Base-by-base conservation (phyloP, 2,329 filamentous ascomycete species). In the Ophiostoma tasmaniense region DNA sequence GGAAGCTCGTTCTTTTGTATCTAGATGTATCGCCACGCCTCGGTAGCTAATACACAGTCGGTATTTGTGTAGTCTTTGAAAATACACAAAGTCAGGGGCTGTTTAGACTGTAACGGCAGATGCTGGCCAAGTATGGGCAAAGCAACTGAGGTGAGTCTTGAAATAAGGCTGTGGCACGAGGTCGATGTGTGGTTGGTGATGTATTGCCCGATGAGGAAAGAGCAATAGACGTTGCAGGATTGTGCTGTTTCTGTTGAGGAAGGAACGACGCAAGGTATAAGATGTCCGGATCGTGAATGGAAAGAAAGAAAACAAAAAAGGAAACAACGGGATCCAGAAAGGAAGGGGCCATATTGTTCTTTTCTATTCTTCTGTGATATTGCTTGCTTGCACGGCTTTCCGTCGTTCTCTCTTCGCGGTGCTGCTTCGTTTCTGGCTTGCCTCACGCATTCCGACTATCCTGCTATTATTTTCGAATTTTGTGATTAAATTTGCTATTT, bases 331-430 rank as follows among this genome's bases (percentile, higher is more conserved):
- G 50, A n/a, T 14, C 25, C 35, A 13, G 59, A 39, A 39, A 67
- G 45, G 52, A 50, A 22, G 39, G 69, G 55, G 64, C 64, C 64
- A 62, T 64, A 68, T 65, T 64, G 66, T 66, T 68, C 67, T 68
- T 70, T 68, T 68, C 67, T 70, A 66, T 67, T 62, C 61, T 50
- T 66, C 55, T 64, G 61, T 11, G 61, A 66, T 55, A 52, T 59
- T 50, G 62, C 35, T 66, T 45, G 42, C 65, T 52, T 35, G 35
- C 35, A 62, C 50, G 39, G 42, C 42, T 30, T 59, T 35, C 59
- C 61, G 64, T 68, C 30, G 64, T 59, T 61, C 69, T 42, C 64
- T 66, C 33, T 67, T 65, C 64, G 64, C 37, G 33, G 62, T 65
- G 64, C 64, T 65, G 37, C 64, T 65, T 45, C 64, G 64, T 28